These are phyloP conservation scores for Massarina eburnea DNA, from an alignment of 2,329 filamentous ascomycete species.

Conservation along the genomic window DNA sequence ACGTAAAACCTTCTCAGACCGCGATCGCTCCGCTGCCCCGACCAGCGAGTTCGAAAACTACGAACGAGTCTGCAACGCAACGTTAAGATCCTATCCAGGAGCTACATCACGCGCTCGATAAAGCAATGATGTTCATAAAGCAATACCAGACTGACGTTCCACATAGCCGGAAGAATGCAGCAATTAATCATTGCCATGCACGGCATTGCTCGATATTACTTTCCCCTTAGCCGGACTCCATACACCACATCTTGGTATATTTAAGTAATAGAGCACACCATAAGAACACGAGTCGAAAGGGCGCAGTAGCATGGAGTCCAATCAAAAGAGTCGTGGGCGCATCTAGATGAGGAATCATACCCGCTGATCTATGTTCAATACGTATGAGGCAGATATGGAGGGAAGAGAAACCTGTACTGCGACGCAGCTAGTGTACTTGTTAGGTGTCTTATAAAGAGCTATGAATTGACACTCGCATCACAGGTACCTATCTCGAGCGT, in stretches of 20 bases:
- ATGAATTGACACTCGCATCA: not conserved
- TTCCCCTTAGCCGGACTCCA: not conserved
- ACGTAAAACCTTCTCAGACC: not conserved
- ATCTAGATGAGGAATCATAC: slow-evolving; percentile 10
- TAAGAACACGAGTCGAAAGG: not conserved
- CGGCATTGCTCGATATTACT: not conserved
- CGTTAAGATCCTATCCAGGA: not conserved
- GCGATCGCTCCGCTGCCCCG: not conserved
- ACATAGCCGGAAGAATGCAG: not conserved
- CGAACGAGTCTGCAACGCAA: slow-evolving; percentile 1
- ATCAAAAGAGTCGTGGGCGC: slow-evolving; percentile 5
- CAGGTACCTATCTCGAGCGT: not conserved
- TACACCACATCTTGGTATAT: not conserved
- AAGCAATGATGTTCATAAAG: not conserved
- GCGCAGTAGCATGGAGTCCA: not conserved
- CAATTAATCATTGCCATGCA: not conserved
- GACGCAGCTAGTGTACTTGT: not conserved
- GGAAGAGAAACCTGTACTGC: slow-evolving; percentile 1
- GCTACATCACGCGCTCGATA: not conserved
- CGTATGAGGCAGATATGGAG: not conserved
- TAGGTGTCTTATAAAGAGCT: not conserved
- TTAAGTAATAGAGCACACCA: not conserved
- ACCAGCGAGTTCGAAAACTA: not conserved
- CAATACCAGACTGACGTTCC: not conserved
- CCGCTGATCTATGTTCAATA: slow-evolving; percentile 12